Conservation (phyloP, 1,139 yeast species). For the Pichia sp. region DNA sequence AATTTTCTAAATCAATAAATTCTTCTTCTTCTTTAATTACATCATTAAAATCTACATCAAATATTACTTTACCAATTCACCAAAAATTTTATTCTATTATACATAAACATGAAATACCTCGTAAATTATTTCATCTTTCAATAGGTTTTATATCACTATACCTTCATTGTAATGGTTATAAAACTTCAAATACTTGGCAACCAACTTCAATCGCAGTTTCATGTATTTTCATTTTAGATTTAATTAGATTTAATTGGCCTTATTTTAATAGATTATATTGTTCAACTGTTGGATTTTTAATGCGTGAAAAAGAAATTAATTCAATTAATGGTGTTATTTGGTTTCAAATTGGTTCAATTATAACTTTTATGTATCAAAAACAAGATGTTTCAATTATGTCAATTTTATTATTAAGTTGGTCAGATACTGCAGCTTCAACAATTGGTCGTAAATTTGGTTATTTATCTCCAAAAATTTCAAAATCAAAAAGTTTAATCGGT, state of each 20-base stretch:
- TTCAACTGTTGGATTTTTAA: conserved; percentile 63
- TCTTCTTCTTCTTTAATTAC: no score
- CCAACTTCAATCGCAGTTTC: conserved; percentile 52
- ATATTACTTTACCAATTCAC: conserved; percentile 16
- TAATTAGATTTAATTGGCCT: conserved; percentile 57
- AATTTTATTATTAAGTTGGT: conserved; percentile 83
- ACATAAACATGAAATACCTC: conserved; percentile 75
- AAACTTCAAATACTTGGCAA: conserved; percentile 49
- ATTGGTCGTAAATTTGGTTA: conserved; percentile 81
- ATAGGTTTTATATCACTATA: conserved; percentile 77
- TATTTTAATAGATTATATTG: conserved; percentile 61
- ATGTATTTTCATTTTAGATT: conserved; percentile 57
- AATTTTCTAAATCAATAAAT: no score
- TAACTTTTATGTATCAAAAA: conserved; percentile 64
- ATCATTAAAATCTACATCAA: conserved; percentile 1
- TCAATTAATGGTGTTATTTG: conserved; percentile 77
- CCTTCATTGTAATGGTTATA: conserved; percentile 60
- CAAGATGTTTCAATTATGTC: conserved; percentile 79
- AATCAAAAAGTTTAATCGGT: conserved; percentile 82
- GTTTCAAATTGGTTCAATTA: conserved; percentile 70
- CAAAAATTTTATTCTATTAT: conserved; percentile 25
- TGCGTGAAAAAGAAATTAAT: conserved; percentile 74
- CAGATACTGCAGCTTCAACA: conserved; percentile 95
- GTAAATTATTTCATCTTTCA: conserved; percentile 81
- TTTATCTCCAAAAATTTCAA: conserved; percentile 69